Evolutionary conservation across 2,329 filamentous ascomycete species (phyloP), one percentile per base, ranked within the genome.

Genomic region (Allantophomopsis lycopodina): DNA sequence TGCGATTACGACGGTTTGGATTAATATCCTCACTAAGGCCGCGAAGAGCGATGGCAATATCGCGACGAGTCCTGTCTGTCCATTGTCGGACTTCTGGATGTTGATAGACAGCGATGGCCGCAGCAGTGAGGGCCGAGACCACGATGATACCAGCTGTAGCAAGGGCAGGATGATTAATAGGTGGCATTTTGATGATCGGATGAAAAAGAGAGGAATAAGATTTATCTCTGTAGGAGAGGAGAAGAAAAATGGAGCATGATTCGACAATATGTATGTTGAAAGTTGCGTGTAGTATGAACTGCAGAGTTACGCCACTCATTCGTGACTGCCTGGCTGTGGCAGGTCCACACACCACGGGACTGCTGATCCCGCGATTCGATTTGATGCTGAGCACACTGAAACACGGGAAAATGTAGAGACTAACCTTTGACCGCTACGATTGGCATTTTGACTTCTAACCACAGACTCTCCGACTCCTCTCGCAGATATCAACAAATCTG

Each of bases 31-130:
- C 73, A 42, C 73, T 71, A 20, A 79, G 62, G 8, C 68, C 64
- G 50, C 77, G 70, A 12, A 79, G 57, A 37, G 73, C 73, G 32
- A 77, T 53, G 47, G 73, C 72, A 50, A 80, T 72, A 44, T 71
- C 68, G 43, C 73, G 69, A 43, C 75, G 72, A 42, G 78, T 61
- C 53, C 78, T 69, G 45, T 75, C 68, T 46, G 73, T 69, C 50
- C 73, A 70, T 48, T 73, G 71, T 45, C 73, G 71, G 20, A 79
- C 57, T 56, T 79, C 75, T 41, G 75, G 74, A 16, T 68, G 74
- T 54, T 80, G 75, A 60, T 79, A 79, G 43, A 79, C 63, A 46
- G 55, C 54, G 23, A 57, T 51, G 35, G 55, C 55, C 28, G 53
- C 52, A 28, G 52, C 55, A 20, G 54, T 50, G 21, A 51, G 54